These are phyloP conservation scores for Ochetophila trinervis DNA, from an alignment of 306 rosid genomes.

Conservation along the genomic window DNA sequence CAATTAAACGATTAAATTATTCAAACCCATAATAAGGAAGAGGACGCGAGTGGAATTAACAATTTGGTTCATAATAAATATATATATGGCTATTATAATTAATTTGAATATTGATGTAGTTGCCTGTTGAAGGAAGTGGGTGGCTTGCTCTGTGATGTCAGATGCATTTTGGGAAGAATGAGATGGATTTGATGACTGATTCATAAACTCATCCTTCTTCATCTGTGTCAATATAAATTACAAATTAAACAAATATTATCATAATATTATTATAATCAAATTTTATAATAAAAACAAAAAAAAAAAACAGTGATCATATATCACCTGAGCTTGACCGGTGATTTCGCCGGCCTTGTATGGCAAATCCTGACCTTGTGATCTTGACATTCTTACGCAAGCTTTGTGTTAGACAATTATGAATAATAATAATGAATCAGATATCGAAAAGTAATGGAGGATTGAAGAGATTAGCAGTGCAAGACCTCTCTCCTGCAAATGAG, in stretches of 20 bases:
- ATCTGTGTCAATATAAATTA: constrained; percentile 8
- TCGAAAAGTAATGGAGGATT: neutral
- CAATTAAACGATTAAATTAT: neutral
- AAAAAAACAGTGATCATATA: neutral
- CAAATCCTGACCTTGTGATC: constrained; percentile 19
- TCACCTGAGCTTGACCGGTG: constrained; percentile 38
- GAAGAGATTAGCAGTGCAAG: constrained; percentile 2
- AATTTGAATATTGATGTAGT: neutral
- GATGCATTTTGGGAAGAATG: constrained; percentile 22
- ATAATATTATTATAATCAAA: neutral
- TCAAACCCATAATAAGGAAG: neutral
- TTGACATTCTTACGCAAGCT: constrained; percentile 32
- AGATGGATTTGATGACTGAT: constrained; percentile 14
- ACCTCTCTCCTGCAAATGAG: neutral
- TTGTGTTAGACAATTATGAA: neutral
- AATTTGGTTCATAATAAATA: neutral
- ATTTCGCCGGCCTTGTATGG: constrained; percentile 25
- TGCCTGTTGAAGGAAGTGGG: constrained; percentile 53
- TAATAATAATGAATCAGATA: neutral
- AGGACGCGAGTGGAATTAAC: neutral
- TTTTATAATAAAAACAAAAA: neutral
- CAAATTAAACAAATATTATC: neutral
- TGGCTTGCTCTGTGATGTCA: constrained; percentile 38
- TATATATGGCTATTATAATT: neutral
- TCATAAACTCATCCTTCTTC: constrained; percentile 31